A percentile compares a stretch with the other conserved stretches of the same genome.
Evolutionary conservation across 306 rosid genomes (phyloP).

Genomic region (Acmispon strigosus): DNA sequence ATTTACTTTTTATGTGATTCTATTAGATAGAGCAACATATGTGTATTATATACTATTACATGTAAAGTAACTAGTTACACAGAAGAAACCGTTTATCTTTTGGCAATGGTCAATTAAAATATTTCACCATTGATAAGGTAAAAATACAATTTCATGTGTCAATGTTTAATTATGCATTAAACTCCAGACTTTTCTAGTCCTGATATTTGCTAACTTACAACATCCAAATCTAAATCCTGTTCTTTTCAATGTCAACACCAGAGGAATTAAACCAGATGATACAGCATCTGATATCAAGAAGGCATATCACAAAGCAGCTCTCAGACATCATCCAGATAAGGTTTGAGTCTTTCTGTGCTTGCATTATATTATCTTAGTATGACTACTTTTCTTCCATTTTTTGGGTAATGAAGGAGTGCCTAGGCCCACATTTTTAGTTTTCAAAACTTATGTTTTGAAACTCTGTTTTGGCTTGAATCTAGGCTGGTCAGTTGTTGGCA

Average conservation of each 20-base stretch:
- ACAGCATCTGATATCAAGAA: conserved; percentile 55
- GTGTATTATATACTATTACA: no score
- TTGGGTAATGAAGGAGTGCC: background rate
- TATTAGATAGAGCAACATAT: no score
- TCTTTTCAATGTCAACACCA: conserved; percentile 21
- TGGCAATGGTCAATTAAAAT: background rate
- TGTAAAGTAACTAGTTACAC: no score
- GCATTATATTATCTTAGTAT: conserved; percentile 6
- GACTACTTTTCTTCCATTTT: background rate
- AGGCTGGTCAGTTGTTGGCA: conserved; percentile 89
- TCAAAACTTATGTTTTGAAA: background rate
- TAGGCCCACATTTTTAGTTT: background rate
- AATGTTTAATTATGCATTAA: background rate
- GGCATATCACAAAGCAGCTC: conserved; percentile 75
- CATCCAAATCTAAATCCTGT: conserved; percentile 13
- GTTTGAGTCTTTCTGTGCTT: conserved; percentile 31
- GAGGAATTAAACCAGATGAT: conserved; percentile 51
- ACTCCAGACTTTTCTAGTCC: background rate
- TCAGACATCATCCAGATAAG: conserved; percentile 79
- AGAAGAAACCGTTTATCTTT: background rate
- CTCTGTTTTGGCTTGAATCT: conserved; percentile 23
- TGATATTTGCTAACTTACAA: conserved; percentile 8
- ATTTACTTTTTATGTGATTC: no score
- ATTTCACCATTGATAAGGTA: conserved; percentile 9
- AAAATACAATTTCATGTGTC: background rate